Conservation (phyloP, 2,329 filamentous ascomycete species). For the Fusarium sp. region DNA sequence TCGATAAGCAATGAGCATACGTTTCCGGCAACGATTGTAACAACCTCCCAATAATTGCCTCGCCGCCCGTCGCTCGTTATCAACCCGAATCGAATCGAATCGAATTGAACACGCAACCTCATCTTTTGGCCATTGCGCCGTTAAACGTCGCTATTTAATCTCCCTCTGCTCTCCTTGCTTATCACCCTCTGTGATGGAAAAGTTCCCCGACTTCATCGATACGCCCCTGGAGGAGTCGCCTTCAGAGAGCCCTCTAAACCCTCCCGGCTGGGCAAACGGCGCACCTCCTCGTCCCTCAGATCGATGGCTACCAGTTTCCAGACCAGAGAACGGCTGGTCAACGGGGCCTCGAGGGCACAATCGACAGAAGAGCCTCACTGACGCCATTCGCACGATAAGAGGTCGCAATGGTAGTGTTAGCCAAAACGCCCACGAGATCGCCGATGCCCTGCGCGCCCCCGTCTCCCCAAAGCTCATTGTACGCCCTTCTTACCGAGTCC, state of each 20-base stretch:
- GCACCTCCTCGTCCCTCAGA: constrained; percentile 44
- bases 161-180: neutral
- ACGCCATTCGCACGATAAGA: constrained; percentile 87
- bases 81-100: neutral
- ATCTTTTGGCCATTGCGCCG: constrained; percentile 16
- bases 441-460: constrained; percentile 88
- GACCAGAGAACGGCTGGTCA: constrained; percentile 44
- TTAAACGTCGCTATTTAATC: constrained; percentile 1
- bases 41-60: neutral
- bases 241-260: constrained; percentile 43
- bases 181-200: constrained; percentile 57
- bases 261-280: constrained; percentile 45
- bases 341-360: constrained; percentile 63
- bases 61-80: constrained; percentile 33
- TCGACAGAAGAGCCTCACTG: constrained; percentile 86
- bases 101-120: constrained; percentile 1
- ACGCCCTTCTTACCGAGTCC: constrained; percentile 47
- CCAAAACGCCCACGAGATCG: constrained; percentile 93
- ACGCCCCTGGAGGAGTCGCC: constrained; percentile 46
- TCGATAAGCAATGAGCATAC: constrained; percentile 37
- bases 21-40: constrained; percentile 8
- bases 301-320: constrained; percentile 45
- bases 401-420: constrained; percentile 85
- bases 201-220: constrained; percentile 68
- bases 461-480: constrained; percentile 90